phyloP scores from a whole-genome alignment of 345 rosid genomes.

The Carallia pectinifolia region DNA sequence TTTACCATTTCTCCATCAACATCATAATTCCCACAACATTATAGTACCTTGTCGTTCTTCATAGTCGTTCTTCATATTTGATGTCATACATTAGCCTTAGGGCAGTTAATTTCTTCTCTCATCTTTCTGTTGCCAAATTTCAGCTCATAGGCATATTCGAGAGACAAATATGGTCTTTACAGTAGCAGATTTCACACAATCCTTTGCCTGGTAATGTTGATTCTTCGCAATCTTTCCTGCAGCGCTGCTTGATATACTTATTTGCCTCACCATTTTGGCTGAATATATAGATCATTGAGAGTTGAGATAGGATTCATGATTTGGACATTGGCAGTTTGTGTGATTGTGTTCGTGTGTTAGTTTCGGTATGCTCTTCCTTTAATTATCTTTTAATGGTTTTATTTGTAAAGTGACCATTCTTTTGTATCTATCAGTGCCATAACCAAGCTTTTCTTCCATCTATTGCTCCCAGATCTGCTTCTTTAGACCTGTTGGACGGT shows the following conservation, averaged over 20 bases:
- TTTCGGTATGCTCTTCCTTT: conserved; percentile 51
- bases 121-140: conserved; percentile 43
- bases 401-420: background rate
- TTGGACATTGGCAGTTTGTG: conserved; percentile 49
- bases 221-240: conserved; percentile 9
- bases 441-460: too few species aligned
- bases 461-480: background rate
- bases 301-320: conserved; percentile 77
- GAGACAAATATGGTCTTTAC: too few species aligned
- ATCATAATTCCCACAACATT: too few species aligned
- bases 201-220: conserved; percentile 75
- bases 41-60: background rate
- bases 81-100: background rate
- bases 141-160: too few species aligned
- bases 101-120: background rate
- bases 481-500: too few species aligned
- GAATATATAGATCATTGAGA: conserved; percentile 72
- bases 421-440: background rate
- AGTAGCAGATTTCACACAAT: conserved; percentile 86
- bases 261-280: conserved; percentile 15
- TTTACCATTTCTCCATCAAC: background rate
- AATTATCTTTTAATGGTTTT: background rate
- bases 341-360: conserved; percentile 83
- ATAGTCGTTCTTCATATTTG: background rate
- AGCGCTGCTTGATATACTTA: conserved; percentile 5